phyloP scores from a whole-genome alignment of 2,329 filamentous ascomycete genomes.

The Malbranchea cinnamomea region DNA sequence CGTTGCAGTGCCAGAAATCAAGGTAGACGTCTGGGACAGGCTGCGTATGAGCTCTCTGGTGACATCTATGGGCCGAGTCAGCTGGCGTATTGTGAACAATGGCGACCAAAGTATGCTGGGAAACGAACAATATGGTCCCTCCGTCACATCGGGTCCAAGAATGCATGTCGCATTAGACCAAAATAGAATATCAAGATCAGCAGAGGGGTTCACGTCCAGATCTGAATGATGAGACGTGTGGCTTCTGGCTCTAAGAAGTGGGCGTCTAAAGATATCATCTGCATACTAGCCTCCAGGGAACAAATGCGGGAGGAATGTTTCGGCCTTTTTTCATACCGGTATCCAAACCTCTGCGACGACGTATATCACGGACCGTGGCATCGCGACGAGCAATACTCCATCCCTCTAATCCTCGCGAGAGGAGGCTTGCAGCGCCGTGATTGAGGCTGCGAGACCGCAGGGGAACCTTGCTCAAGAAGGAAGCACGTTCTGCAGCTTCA shows the following conservation, averaged over 20 bases:
- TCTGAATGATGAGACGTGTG: background rate
- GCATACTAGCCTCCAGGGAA: too few species aligned
- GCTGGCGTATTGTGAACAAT: background rate
- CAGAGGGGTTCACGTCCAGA: background rate
- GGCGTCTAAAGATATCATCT: too few species aligned
- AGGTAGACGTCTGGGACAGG: constrained; percentile 20
- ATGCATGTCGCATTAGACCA: constrained; percentile 23
- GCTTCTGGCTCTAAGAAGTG: too few species aligned
- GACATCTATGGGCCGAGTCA: constrained; percentile 30
- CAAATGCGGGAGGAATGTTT: too few species aligned
- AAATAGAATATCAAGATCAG: constrained; percentile 5
- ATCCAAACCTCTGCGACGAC: constrained; percentile 24
- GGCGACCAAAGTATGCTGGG: background rate
- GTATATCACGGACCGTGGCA: constrained; percentile 27
- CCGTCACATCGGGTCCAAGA: constrained; percentile 32
- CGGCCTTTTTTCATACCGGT: too few species aligned
- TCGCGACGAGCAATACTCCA: constrained; percentile 33
- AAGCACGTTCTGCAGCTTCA: constrained; percentile 36
- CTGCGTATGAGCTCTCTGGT: constrained; percentile 25
- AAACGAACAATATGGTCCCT: constrained; percentile 18
- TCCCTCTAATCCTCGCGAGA: constrained; percentile 31
- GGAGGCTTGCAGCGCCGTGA: constrained; percentile 34
- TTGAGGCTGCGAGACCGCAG: constrained; percentile 26
- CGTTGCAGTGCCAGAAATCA: constrained; percentile 27
- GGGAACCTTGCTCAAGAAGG: constrained; percentile 28